Conservation (phyloP, 1,284 basidiomycete genomes). For the Papiliotrema nemorosa region DNA sequence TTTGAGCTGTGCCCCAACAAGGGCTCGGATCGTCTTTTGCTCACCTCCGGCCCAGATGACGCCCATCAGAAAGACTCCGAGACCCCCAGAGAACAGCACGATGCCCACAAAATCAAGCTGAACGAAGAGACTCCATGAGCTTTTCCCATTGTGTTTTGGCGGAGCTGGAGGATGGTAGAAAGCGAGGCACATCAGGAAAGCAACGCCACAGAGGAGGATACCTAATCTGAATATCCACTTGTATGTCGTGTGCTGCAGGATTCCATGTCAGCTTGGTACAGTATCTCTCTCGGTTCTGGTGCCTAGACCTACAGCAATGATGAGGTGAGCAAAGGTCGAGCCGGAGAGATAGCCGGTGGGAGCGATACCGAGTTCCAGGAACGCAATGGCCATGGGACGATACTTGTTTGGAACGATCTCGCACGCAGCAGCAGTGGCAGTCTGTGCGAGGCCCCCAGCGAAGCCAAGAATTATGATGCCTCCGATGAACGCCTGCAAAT, state of each 20-base stretch:
- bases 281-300: too few species aligned
- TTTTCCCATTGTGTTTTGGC: not conserved
- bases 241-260: constrained; percentile 2
- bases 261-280: not conserved
- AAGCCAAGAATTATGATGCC: constrained; percentile 6
- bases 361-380: constrained; percentile 5
- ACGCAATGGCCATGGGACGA: constrained; percentile 7
- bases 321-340: constrained; percentile 5
- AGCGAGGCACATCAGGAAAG: not conserved
- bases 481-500: constrained; percentile 2
- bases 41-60: constrained; percentile 8
- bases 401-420: constrained; percentile 11
- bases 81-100: constrained; percentile 55
- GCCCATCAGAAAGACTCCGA: constrained; percentile 3
- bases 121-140: not conserved
- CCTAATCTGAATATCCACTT: constrained; percentile 4
- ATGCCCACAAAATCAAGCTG: constrained; percentile 3
- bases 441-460: constrained; percentile 8
- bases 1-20: not conserved
- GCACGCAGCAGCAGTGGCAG: constrained; percentile 5
- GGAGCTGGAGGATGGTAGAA: constrained; percentile 3
- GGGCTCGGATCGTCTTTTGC: too few species aligned
- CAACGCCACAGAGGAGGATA: constrained; percentile 1
- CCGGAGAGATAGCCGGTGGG: constrained; percentile 3
- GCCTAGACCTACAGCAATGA: not conserved